Evolutionary conservation across 148 eudicot genomes (phyloP).

Genomic region (Drosera capensis): DNA sequence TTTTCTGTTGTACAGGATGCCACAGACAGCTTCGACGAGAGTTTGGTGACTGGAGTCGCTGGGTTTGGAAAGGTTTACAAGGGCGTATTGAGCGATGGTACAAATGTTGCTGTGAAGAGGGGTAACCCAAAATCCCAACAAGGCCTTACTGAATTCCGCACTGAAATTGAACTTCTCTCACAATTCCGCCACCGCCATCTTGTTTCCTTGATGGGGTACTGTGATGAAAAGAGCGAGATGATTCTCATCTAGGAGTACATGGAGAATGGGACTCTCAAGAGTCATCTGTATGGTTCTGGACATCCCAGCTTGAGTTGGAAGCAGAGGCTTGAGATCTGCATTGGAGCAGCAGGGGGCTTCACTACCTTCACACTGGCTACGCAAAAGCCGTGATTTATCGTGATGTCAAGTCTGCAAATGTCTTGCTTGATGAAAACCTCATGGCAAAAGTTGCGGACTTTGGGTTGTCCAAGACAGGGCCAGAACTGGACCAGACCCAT

Average conservation of each 20-base stretch:
- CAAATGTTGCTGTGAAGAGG: conserved; percentile 77
- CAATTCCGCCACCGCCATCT: conserved; percentile 83
- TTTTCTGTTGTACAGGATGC: conserved; percentile 55
- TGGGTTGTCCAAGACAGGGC: conserved; percentile 84
- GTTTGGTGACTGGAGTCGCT: conserved; percentile 69
- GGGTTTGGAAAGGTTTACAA: conserved; percentile 91
- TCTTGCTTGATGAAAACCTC: conserved; percentile 64
- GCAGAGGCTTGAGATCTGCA: conserved; percentile 85
- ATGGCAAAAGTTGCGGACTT: conserved; percentile 95
- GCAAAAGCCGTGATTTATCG: conserved; percentile 85
- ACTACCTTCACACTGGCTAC: conserved; percentile 87
- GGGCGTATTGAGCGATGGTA: conserved; percentile 58
- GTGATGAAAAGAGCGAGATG: conserved; percentile 87
- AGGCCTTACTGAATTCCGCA: conserved; percentile 74
- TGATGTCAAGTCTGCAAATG: conserved; percentile 92
- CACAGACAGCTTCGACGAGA: conserved; percentile 69
- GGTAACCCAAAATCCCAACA: conserved; percentile 92
- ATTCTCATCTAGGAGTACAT: conserved; percentile 86
- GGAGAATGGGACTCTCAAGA: conserved; percentile 84
- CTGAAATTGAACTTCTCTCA: conserved; percentile 87
- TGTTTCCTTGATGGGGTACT: conserved; percentile 84
- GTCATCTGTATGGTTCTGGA: conserved; percentile 67
- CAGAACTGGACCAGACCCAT: conserved; percentile 87
- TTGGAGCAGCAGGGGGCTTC: conserved; percentile 92
- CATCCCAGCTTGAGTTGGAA: conserved; percentile 72